These are phyloP conservation scores for Heterobasidion annosum DNA, from an alignment of 1,284 basidiomycete genomes.

Conservation along the genomic window DNA sequence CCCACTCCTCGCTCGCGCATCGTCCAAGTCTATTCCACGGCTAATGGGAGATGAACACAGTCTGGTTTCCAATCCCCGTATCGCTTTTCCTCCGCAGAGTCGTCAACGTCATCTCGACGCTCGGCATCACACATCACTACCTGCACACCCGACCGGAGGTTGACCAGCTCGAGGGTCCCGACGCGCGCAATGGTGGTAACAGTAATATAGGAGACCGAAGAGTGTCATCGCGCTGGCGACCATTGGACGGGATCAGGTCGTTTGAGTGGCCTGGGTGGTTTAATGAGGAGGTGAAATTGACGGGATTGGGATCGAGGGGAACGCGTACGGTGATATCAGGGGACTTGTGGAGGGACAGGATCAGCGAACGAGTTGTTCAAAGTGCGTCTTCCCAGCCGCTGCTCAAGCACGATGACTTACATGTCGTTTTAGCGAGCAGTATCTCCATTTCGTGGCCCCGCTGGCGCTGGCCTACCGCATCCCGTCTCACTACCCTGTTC, in stretches of 20 bases:
- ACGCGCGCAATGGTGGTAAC: neutral
- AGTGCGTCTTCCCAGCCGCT: neutral
- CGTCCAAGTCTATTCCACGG: neutral
- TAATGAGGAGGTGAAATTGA: neutral
- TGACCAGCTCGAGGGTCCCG: neutral
- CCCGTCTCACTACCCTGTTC: neutral
- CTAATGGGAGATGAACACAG: slow-evolving; percentile 34
- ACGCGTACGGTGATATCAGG: neutral
- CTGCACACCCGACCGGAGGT: slow-evolving; percentile 21
- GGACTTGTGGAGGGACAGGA: neutral
- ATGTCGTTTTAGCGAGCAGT: neutral
- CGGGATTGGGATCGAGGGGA: neutral
- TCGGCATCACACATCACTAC: slow-evolving; percentile 61
- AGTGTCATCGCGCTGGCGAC: neutral
- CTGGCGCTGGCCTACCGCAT: neutral
- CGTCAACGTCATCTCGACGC: slow-evolving; percentile 53
- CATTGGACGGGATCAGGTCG: neutral
- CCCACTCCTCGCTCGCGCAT: neutral
- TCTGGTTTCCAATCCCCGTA: slow-evolving; percentile 52
- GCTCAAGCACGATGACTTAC: neutral
- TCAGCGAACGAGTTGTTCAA: neutral
- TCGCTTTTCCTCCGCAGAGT: slow-evolving; percentile 51
- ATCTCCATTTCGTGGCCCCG: neutral
- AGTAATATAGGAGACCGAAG: too few species aligned
- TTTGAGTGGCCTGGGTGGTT: neutral